Base-by-base conservation (phyloP, 2,329 filamentous ascomycete genomes). In the Clonostachys chloroleuca region DNA sequence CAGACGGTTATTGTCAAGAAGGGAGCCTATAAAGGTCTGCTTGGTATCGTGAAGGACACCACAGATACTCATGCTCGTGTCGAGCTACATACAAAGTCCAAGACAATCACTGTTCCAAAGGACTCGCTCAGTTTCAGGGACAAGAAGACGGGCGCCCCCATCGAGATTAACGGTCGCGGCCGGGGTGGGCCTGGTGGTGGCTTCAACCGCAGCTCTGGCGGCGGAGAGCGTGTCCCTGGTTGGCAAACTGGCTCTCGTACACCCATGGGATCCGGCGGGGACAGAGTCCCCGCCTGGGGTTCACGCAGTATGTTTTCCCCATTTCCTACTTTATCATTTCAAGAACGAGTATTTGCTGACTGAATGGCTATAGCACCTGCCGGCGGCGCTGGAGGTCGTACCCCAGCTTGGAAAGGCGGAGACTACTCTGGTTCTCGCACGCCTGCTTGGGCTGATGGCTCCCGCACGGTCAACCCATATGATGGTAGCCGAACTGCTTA, bases 11-110 rank as follows among this genome's bases (percentile, higher is more conserved):
- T 86, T 45, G 87, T 97, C 59, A 83, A 85, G 48, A 90, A 86
- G 61, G 94, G 94, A 30, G 84, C 87, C 18, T 91, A 92, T 74
- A 99, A 99, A 69, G 92, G 92, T 48, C 77, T 96, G 40, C 74
- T 97, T 40, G 94, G 94, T 57, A 95, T 96, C 54, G 92, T 99
- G 57, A 96, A 96, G 63, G 92, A 97, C 62, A 87, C 92, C 1
- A 95, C 89, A 7, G 92, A 95, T 57, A 81, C 81, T 5, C 83
- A 87, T 59, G 92, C 90, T 33, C 87, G 92, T 52, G 87, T 99
- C 40, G 94, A 99, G 68, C 73, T 99, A 37, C 92, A 97, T 63
- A 92, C 92, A 6, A 96, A 95, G 73, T 89, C 85, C 69, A 97
- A 96, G 74, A 87, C 89, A 14, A 83, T 97, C 51, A 91, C 86